Conservation (phyloP, 2,329 filamentous ascomycete species). For the Stemphylium beticola region DNA sequence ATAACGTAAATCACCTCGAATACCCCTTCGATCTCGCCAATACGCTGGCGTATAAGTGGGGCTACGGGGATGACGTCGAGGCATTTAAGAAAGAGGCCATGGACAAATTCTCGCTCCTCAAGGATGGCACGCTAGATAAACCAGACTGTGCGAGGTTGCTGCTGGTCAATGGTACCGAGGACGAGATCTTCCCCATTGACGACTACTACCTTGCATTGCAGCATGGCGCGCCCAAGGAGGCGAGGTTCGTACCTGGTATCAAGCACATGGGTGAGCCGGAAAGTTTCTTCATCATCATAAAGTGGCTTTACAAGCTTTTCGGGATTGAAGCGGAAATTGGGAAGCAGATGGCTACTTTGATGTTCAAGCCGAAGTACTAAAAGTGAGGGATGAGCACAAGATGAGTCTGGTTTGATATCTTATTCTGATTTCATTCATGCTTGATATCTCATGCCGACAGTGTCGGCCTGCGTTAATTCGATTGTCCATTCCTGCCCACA, state of each 20-base stretch:
- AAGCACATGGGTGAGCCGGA: constrained; percentile 62
- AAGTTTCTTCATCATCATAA: constrained; percentile 56
- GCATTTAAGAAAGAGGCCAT: constrained; percentile 57
- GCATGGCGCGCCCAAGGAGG: constrained; percentile 61
- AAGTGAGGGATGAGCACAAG: too few species aligned
- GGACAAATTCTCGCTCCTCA: constrained; percentile 60
- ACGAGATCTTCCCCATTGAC: constrained; percentile 68
- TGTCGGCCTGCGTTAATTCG: background rate
- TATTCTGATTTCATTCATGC: too few species aligned
- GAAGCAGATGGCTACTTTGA: constrained; percentile 55
- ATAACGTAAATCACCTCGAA: constrained; percentile 62
- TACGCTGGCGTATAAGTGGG: constrained; percentile 59
- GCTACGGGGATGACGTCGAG: constrained; percentile 46
- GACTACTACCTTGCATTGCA: constrained; percentile 63
- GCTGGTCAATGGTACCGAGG: constrained; percentile 64
- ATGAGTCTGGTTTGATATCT: too few species aligned
- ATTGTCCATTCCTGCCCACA: constrained; percentile 1
- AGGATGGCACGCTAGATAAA: constrained; percentile 61
- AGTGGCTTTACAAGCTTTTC: constrained; percentile 58
- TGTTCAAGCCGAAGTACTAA: constrained; percentile 55
- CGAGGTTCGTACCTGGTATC: constrained; percentile 50
- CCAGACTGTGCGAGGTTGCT: constrained; percentile 57
- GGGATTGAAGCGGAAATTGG: constrained; percentile 51
- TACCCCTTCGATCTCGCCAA: constrained; percentile 65
- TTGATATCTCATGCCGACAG: background rate